phyloP scores from a whole-genome alignment of 1,284 basidiomycete species.

The Leccinum griseonigrum region DNA sequence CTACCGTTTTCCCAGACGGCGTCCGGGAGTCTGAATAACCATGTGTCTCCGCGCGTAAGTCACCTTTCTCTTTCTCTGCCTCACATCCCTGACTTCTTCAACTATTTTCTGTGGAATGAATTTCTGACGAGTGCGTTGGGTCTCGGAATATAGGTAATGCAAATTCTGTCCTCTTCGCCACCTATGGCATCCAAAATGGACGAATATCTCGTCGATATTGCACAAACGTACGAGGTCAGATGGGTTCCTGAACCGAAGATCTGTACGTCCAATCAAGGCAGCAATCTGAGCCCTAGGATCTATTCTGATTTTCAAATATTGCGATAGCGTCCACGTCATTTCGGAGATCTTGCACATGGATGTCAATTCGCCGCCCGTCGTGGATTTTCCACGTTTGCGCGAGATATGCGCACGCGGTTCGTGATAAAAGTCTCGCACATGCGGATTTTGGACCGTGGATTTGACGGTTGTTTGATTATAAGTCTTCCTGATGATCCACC shows the following conservation, averaged over 20 bases:
- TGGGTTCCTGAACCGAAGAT: constrained; percentile 67
- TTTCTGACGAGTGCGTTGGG: constrained; percentile 6
- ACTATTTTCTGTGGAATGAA: neutral
- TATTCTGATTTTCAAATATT: constrained; percentile 3
- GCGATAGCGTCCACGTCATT: constrained; percentile 47
- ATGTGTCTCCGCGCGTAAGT: constrained; percentile 54
- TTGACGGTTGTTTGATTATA: constrained; percentile 28
- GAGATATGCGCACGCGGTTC: constrained; percentile 57
- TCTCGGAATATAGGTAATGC: constrained; percentile 42
- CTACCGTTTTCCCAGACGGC: constrained; percentile 56
- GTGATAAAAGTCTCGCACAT: constrained; percentile 11
- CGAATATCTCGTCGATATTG: constrained; percentile 52
- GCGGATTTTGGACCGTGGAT: neutral
- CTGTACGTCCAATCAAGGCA: constrained; percentile 43
- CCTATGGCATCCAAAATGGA: constrained; percentile 58
- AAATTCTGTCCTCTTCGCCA: constrained; percentile 47
- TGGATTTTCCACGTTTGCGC: constrained; percentile 57
- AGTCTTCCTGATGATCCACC: constrained; percentile 69
- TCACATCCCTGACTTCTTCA: neutral
- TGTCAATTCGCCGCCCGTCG: constrained; percentile 42
- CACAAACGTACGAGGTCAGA: constrained; percentile 49
- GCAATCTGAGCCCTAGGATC: neutral
- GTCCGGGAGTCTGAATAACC: constrained; percentile 46
- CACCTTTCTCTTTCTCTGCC: no score
- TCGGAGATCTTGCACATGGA: constrained; percentile 55